Percentiles rank a stretch among this genome's conserved stretches.
phyloP scores from a whole-genome alignment of 768 basidiomycete species.

The Tricholoma saponaceum region DNA sequence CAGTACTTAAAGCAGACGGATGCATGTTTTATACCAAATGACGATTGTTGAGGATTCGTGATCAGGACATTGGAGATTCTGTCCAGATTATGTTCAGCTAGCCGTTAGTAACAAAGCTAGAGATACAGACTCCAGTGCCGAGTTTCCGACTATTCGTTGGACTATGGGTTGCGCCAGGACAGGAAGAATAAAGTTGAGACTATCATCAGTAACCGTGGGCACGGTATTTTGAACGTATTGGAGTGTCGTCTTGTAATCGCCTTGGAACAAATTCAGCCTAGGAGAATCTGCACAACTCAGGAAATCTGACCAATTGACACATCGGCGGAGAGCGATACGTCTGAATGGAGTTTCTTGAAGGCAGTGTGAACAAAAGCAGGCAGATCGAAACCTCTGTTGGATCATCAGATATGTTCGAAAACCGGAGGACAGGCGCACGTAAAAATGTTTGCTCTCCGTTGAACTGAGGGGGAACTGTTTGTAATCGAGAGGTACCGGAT shows the following conservation, averaged over 20 bases:
- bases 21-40: constrained; percentile 42
- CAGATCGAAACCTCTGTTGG: constrained; percentile 55
- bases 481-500: constrained; percentile 50
- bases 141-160: constrained; percentile 60
- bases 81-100: neutral
- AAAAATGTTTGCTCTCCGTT: constrained; percentile 46
- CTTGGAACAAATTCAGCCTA: constrained; percentile 25
- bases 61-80: constrained; percentile 63
- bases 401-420: neutral
- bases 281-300: neutral
- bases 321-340: constrained; percentile 51
- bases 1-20: neutral
- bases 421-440: constrained; percentile 32
- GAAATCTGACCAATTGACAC: constrained; percentile 49
- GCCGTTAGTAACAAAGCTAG: neutral
- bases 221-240: constrained; percentile 56
- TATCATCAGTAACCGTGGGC: constrained; percentile 56
- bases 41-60: constrained; percentile 47
- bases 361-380: constrained; percentile 60
- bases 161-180: constrained; percentile 72
- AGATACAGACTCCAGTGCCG: constrained; percentile 44
- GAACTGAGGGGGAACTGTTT: constrained; percentile 21
- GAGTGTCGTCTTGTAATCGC: constrained; percentile 60
- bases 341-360: constrained; percentile 60
- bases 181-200: constrained; percentile 61